Evolutionary conservation across 805 yeast genomes (phyloP), one percentile per base, ranked within the genome.

Genomic region (Pichia cephalocereana): DNA sequence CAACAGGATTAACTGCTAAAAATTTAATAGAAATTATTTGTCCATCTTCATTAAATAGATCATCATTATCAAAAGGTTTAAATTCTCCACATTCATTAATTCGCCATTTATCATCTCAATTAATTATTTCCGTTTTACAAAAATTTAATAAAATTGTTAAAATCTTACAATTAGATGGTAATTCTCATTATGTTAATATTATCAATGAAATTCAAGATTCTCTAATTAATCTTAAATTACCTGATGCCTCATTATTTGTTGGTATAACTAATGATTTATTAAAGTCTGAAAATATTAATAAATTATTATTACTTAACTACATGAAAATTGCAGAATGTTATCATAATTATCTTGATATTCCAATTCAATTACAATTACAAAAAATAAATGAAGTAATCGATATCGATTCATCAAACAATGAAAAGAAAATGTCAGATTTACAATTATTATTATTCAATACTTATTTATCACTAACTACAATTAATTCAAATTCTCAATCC

Each of bases 21-120:
- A 55, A 69, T 2, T 68, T 82, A 1, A 57, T 74, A 30, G 89
- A 86, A 50, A 70, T 71, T 40, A 71, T 86, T 8, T 62, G 83
- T 7, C 93, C 96, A 5, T 66, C 80, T 0, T 78, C 86, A 0
- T 57, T 89, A 17, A 75, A 83, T 2, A 76, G 79, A 54, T 48
- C 72, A 2, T 70, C 83, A 0, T 64, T 90, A 43, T 68, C 74
- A 1, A 83, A 80, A 52, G 75, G 85, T 48, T 62, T 91, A 36
- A 72, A 73, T 42, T 67, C 73, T 17, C 77, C 76, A 0, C 57
- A 66, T 2, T 60, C 67, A 3, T 62, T 89, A 15, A 70, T 88
- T 17, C 75, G 73, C 47, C 95, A 84, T 55, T 67, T 84, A 30
- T 72, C 82, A 0, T 67, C 80, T 30, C 89, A 85, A 57, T 53